Evolutionary conservation across 306 rosid genomes (phyloP).

Genomic region (Aeschynomene evenia): DNA sequence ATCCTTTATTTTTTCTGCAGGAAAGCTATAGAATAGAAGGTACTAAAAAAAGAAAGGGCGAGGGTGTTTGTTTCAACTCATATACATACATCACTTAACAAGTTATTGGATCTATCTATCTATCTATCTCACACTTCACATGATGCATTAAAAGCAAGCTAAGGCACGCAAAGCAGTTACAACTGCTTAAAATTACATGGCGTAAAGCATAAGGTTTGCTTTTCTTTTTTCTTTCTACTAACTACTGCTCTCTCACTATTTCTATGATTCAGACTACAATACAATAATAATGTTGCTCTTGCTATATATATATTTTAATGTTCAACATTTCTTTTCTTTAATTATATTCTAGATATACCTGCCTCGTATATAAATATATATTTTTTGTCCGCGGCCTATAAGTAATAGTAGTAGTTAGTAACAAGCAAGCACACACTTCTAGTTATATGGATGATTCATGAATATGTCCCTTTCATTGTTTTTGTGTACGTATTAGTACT

Average conservation of each 20-base stretch:
- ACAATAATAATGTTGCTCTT: too few relatives aligned
- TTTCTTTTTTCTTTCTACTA: neutral
- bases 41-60: too few relatives aligned
- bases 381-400: too few relatives aligned
- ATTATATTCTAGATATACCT: too few relatives aligned
- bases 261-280: neutral
- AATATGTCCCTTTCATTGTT: neutral
- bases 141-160: conserved; percentile 23
- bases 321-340: too few relatives aligned
- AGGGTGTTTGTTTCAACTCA: neutral
- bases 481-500: neutral
- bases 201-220: conserved; percentile 38
- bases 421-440: too few relatives aligned
- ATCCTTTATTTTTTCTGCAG: conserved; percentile 3
- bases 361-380: too few relatives aligned
- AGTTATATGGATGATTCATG: neutral
- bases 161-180: neutral
- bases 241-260: conserved; percentile 6
- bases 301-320: neutral
- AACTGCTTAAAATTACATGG: neutral
- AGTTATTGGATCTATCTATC: neutral
- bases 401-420: too few relatives aligned
- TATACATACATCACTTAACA: neutral
- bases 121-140: neutral
- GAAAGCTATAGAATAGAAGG: neutral